Conservation (phyloP, 306 rosid species). For the Acacia acuminata region DNA sequence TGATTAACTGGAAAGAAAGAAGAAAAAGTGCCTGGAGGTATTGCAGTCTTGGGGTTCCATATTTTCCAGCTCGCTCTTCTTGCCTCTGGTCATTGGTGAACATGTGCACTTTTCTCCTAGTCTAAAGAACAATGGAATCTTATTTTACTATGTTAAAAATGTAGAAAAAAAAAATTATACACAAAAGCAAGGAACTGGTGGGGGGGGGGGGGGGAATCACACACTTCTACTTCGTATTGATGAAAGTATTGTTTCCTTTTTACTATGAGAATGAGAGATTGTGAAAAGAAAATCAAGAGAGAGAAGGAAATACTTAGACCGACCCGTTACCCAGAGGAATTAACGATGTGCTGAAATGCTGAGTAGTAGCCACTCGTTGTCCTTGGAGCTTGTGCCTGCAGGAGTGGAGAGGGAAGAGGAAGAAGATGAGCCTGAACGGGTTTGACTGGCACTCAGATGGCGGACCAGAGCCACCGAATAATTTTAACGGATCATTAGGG, state of each 20-base stretch:
- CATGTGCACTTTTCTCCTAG: neutral
- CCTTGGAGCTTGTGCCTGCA: too few relatives aligned
- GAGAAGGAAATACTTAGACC: neutral
- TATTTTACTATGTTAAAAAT: neutral
- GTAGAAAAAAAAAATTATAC: neutral
- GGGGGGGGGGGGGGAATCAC: neutral
- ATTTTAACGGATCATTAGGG: too few relatives aligned
- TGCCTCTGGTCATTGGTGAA: slow-evolving; percentile 7
- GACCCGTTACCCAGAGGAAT: neutral
- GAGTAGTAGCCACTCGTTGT: neutral
- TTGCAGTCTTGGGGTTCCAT: slow-evolving; percentile 2
- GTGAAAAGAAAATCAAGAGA: neutral
- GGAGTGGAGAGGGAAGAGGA: too few relatives aligned
- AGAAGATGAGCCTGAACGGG: too few relatives aligned
- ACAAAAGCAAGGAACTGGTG: neutral
- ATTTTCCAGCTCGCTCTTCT: neutral
- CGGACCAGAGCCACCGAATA: too few relatives aligned
- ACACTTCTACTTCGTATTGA: neutral
- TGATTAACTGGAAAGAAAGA: neutral
- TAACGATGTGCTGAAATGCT: neutral
- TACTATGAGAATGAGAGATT: neutral
- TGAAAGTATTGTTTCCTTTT: neutral
- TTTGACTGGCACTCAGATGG: too few relatives aligned
- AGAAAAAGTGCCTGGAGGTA: neutral
- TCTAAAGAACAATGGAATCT: neutral